Evolutionary conservation across 2,329 filamentous ascomycete species (phyloP), one percentile per base, ranked within the genome.

Genomic region (Fonsecaea pedrosoi): DNA sequence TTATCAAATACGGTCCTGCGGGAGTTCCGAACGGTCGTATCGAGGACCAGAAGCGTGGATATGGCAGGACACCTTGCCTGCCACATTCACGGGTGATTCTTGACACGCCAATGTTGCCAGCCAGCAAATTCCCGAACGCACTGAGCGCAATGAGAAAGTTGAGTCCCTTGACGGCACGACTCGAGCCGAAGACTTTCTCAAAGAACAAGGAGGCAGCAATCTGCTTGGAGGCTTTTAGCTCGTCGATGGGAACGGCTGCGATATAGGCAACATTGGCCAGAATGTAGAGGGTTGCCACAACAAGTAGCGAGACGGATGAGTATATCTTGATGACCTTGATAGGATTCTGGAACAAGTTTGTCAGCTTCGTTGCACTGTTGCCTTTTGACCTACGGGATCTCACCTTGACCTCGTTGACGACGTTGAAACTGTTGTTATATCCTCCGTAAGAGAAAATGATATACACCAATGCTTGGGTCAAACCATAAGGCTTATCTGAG

Each of bases 11-110:
- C 30, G 30, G 30, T 32, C 30, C 30, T 6, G 88, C 71, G 0
- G 87, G 86, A 0, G 88, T 90, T 1, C 87, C 87, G 63, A 89
- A 89, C 0, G 87, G 88, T 63, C 81, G 82, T 0, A 87, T 89
- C 0, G 85, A 87, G 0, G 85, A 86, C 87, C 87, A 90, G 67
- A 89, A 86, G 0, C 76, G 75, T 1, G 87, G 82, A 18, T 76
- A 88, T 0, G 87, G 87, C 1, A 89, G 78, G 0, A 89, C 85
- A 9, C 87, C 87, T 78, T 89, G 86, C 67, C 85, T 84, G 18
- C 86, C 87, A 67, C 85, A 87, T 73, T 89, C 87, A 10, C 87
- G 81, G 35, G 89, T 84, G 69, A 86, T 76, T 5, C 87, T 80
- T 0, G 85, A 87, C 2, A 81, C 76, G 0, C 85, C 85, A 37